Base-by-base conservation (phyloP, 2,329 filamentous ascomycete species). In the Diaporthe citrichinensis region DNA sequence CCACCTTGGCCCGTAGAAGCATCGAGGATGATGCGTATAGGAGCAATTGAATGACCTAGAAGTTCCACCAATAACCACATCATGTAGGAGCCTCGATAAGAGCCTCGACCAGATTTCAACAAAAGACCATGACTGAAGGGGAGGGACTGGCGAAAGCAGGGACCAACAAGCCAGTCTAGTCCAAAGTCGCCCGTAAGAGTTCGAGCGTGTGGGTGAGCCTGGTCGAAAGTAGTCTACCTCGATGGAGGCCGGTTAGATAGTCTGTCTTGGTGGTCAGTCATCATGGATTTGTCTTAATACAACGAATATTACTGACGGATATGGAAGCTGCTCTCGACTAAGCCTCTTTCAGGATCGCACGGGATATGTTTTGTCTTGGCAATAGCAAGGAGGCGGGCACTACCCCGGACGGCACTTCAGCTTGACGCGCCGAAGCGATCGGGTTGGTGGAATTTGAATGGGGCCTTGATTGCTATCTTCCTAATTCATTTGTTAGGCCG, bases 341-440 rank as follows among this genome's bases (percentile, higher is more conserved):
- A 53, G n/a, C 65, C 65, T 25, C 65, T 53, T 68, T 68, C 65
- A 68, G 65, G 46, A 8, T 51, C 44, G 65, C 65, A 68, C 65
- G 65, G 65, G 46, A 53, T 68, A 7, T 68, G 65, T 39, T 67
- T 67, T 68, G 44, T 68, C 65, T 68, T 68, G 65, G 65, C 65
- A 41, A 31, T 69, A 39, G 15, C 49, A 69, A 31, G 49, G 36
- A 53, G 49, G 34, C 46, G n/a, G 49, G 49, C 65, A 41, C 49
- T 69, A 55, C 65, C 34, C 65, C 65, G 31, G 65, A 69, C 65
- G 65, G 65, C 65, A 55, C 65, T 69, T 41, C 46, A 69, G 65
- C 34, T 39, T 69, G 49, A 69, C 46, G n/a, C 49, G 15, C 65
- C 49, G 31, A 69, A 69, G 49, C 49, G 65, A 69, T 39, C 15